phyloP scores from a whole-genome alignment of 2,329 filamentous ascomycete species.

The Geoglossum cookeanum region DNA sequence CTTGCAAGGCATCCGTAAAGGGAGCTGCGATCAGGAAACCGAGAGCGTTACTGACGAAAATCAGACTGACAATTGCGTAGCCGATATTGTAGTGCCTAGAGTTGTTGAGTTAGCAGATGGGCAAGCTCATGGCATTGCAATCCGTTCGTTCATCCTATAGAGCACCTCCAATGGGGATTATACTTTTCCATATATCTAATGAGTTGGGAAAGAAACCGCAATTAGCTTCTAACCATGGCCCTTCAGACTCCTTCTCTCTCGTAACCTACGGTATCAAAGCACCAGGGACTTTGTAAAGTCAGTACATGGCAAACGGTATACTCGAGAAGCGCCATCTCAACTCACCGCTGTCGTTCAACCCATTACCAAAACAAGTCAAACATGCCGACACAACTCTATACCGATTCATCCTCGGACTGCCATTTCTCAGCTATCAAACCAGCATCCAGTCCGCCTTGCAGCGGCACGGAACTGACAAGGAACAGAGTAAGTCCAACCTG shows the following conservation, averaged over 20 bases:
- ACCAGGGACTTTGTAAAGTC: not conserved
- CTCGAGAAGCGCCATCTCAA: conserved; percentile 47
- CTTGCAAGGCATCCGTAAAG: conserved; percentile 43
- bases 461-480: not conserved
- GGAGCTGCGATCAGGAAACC: conserved; percentile 60
- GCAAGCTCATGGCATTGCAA: conserved; percentile 29
- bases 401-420: conserved; percentile 39
- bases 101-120: conserved; percentile 51
- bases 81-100: conserved; percentile 37
- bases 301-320: conserved; percentile 18
- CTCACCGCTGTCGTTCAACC: conserved; percentile 49
- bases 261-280: conserved; percentile 3
- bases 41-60: conserved; percentile 52
- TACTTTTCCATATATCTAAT: conserved; percentile 4
- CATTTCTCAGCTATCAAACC: not conserved
- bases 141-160: not conserved
- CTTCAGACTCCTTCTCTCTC: not conserved
- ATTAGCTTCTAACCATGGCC: not conserved
- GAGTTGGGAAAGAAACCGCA: not conserved
- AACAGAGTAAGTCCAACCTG: conserved; percentile 15
- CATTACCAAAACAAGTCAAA: conserved; percentile 46
- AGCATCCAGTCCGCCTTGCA: conserved; percentile 5
- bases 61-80: conserved; percentile 43
- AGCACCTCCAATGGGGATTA: not conserved
- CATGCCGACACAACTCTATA: conserved; percentile 47